phyloP scores from a whole-genome alignment of 805 yeast genomes.

The Sugiyamaella qingdaonensis region DNA sequence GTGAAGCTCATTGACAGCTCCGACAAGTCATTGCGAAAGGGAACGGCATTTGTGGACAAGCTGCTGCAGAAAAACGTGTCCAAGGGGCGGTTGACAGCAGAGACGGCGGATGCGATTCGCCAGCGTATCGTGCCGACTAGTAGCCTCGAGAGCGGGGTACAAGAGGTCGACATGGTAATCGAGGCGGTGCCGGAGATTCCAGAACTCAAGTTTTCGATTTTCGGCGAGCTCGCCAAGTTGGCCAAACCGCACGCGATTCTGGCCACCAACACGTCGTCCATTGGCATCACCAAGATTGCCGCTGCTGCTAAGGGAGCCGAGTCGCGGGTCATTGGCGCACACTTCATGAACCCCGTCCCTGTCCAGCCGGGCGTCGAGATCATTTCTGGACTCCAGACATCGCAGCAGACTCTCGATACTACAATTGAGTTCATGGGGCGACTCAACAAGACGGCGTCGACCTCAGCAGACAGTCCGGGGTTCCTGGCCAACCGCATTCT shows the following conservation, averaged over 20 bases:
- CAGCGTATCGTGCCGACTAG: slow-evolving; percentile 26
- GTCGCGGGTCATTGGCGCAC: slow-evolving; percentile 39
- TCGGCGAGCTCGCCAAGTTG: slow-evolving; percentile 32
- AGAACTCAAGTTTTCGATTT: slow-evolving; percentile 34
- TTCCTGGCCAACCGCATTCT: slow-evolving; percentile 41
- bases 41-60: slow-evolving; percentile 35
- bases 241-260: slow-evolving; percentile 32
- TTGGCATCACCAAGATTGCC: slow-evolving; percentile 41
- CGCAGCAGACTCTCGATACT: slow-evolving; percentile 31
- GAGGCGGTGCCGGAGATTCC: slow-evolving; percentile 44
- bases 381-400: slow-evolving; percentile 40
- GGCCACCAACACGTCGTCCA: slow-evolving; percentile 42
- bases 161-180: slow-evolving; percentile 35
- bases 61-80: slow-evolving; percentile 36
- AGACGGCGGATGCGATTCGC: slow-evolving; percentile 29
- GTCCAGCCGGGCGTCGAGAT: slow-evolving; percentile 43
- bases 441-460: slow-evolving; percentile 37
- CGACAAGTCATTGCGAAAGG: slow-evolving; percentile 31
- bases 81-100: slow-evolving; percentile 33
- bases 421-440: slow-evolving; percentile 32
- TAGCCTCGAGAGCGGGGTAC: slow-evolving; percentile 26
- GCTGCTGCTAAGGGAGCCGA: slow-evolving; percentile 42
- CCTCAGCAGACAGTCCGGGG: slow-evolving; percentile 40
- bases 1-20: slow-evolving; percentile 36
- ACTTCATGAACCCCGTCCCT: slow-evolving; percentile 46